Conservation (phyloP, 495 filamentous ascomycete genomes). For the Penicillium dipodomyicola region DNA sequence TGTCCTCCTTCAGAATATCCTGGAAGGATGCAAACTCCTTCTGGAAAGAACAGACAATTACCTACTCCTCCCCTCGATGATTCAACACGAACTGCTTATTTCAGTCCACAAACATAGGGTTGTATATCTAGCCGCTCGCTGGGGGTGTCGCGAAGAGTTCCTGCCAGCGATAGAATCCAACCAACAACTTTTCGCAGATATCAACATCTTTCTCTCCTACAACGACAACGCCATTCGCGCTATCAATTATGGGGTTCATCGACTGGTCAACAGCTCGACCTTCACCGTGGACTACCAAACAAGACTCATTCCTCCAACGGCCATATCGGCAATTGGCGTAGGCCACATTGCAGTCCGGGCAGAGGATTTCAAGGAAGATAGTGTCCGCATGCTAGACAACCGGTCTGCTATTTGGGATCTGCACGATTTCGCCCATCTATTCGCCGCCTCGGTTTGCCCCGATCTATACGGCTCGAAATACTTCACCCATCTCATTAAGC, state of each 20-base stretch:
- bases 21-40: not conserved
- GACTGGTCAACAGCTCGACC: not conserved
- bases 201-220: not conserved
- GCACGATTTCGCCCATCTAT: not conserved
- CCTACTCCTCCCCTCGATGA: not conserved
- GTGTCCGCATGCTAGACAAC: not conserved
- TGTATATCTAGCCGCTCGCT: not conserved
- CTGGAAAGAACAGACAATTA: not conserved
- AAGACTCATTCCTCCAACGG: not conserved
- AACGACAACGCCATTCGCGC: not conserved
- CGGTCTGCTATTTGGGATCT: not conserved
- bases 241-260: not conserved
- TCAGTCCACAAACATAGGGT: not conserved
- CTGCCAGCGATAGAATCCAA: not conserved
- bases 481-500: not conserved
- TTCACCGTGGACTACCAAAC: not conserved
- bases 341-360: not conserved
- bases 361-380: not conserved
- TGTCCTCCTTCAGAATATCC: not conserved
- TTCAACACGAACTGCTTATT: not conserved
- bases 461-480: not conserved
- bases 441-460: not conserved
- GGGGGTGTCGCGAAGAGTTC: not conserved
- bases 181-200: not conserved
- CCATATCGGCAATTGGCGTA: not conserved